Percentiles rank a stretch among this genome's conserved stretches.
These are phyloP conservation scores for Pseudogymnoascus sp. DNA, from an alignment of 2,329 filamentous ascomycete species.

Conservation along the genomic window DNA sequence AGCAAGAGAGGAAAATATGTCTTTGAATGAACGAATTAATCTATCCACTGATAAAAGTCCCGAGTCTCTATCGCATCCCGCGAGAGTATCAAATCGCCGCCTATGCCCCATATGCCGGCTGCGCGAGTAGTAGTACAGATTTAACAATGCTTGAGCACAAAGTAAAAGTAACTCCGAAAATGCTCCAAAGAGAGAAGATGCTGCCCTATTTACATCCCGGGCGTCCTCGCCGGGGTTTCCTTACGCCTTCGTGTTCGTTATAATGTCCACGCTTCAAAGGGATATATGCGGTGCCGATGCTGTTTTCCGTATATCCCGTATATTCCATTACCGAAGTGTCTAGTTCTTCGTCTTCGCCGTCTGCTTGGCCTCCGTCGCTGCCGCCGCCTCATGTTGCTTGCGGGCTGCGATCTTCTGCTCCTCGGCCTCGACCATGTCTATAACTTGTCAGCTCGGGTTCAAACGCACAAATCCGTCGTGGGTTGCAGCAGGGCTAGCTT, in stretches of 20 bases:
- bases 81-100: not conserved
- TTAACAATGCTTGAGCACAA: not conserved
- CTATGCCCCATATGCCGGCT: not conserved
- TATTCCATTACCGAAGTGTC: not conserved
- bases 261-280: not conserved
- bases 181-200: constrained; percentile 6
- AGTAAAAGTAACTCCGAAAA: not conserved
- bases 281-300: not conserved
- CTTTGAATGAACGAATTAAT: not conserved
- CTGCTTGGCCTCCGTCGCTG: not conserved
- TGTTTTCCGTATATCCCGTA: not conserved
- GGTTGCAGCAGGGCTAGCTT: constrained; percentile 27
- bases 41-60: not conserved
- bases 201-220: not conserved
- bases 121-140: constrained; percentile 2
- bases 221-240: not conserved
- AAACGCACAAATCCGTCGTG: not conserved
- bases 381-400: constrained; percentile 11
- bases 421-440: constrained; percentile 77
- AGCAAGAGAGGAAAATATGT: not conserved
- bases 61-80: not conserved
- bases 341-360: not conserved
- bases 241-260: constrained; percentile 5
- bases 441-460: constrained; percentile 13
- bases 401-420: constrained; percentile 50